Base-by-base conservation (phyloP, 2,329 filamentous ascomycete genomes). In the Phyllosticta ampelicida region DNA sequence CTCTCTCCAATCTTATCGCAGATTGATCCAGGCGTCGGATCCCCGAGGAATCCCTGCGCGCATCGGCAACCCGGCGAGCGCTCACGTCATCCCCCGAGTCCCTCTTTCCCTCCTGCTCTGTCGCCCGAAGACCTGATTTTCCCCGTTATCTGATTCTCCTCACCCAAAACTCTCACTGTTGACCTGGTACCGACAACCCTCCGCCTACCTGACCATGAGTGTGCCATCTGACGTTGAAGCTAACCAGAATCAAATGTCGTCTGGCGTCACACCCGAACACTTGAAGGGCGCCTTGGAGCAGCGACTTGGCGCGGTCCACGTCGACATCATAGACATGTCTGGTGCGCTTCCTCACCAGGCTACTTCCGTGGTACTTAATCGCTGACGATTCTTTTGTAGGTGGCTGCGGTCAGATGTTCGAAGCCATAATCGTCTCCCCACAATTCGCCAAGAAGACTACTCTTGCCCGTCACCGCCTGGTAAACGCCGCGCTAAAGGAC, bases 271-370 rank as follows among this genome's bases (percentile, higher is more conserved):
- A 50, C 85, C 90, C 61, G 83, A 84, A 44, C 80, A 79, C 53
- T 78, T 97, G 57, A 84, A 81, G 68, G 75, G 77, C 50, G 87
- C 86, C 60, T 80, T 96, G 64, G 80, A 78, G 44, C 77, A 86
- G 65, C 83, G 85, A 63, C 78, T 96, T 57, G 79, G 83, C 59
- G 90, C 90, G 20, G 79, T 80, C 26, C 83, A 95, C 75, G 90
- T 96, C 62, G 86, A 94, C 67, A 90, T 96, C 65, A 87, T 89
- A 63, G 92, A 97, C 75, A 84, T 95, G 78, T 96, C 90, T 63
- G 92, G 91, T 95, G 81, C 60, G 77, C 70, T 30, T 11, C 48
- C 20, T 20, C 2, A 9, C 13, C 9, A 16, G 10, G 19, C 51
- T 13, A 19, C n/a, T 6, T 20, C 21, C 29, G 18, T 44, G 48